Base-by-base conservation (phyloP, 352 stramenopile genomes). In the Phytophthora idaei region DNA sequence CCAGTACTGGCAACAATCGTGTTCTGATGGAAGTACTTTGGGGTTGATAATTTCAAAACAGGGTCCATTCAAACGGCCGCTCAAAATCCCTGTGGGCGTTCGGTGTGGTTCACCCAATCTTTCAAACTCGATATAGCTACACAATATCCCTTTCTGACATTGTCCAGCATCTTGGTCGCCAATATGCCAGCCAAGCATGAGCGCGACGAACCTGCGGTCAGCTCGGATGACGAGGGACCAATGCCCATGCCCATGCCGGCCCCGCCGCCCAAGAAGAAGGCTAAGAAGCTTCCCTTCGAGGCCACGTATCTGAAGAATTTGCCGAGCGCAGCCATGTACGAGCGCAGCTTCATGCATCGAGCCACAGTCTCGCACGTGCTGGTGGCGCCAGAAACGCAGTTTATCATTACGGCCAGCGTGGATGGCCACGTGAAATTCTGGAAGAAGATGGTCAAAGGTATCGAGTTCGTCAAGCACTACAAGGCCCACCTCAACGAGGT, bases 401-500 rank as follows among this genome's bases (percentile, higher is more conserved):
- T 99, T 61, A 57, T 99, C 5, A 73, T 99, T 10, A 99, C 98
- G 3, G 97, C 89, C 2, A 98, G 90, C 44, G 67, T 77, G 31
- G 97, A 99, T 77, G 98, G 98, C 7, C 91, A 99, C 63, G 92
- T 99, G 17, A 99, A 99, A 73, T 99, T 99, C 73, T 99, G 98
- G 98, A 99, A 99, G 76, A 99, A 99, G 69, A 97, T 98, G 80
- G 75, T 81, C 7, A 78, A 83, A 39, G 87, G 88, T 27, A 85
- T 99, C 41, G 98, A 99, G 87, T 99, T 99, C 78, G 97, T 99
- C 44, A 99, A 99, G 83, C 97, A 98, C 48, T 99, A 99, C 76
- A 98, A 98, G 51, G 97, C 97, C 29, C 98, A 99, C 74, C 66
- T 98, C 0, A 84, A 87, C 28, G 73, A 85, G 5, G 81, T 99